Evolutionary conservation across 805 yeast genomes (phyloP), one percentile per base, ranked within the genome.

Genomic region (Starmerella powellii): DNA sequence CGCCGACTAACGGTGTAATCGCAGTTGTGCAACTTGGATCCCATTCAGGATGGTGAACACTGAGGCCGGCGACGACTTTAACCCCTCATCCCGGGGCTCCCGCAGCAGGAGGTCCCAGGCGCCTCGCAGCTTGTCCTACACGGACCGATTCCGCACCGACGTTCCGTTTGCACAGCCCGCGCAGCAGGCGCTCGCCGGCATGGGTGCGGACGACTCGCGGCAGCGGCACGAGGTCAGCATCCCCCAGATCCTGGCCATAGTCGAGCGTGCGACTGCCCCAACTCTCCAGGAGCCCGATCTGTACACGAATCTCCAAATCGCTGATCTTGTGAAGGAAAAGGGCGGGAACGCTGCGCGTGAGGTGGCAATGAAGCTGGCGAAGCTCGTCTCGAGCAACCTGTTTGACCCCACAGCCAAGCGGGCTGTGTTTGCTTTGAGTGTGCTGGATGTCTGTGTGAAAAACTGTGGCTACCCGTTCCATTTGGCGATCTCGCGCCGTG

Each of bases 391-490:
- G 10, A 23, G 26, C 26, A 23, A 23, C 10, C 10, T 23, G 10
- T 23, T 23, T 6, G 26, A 23, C 26, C 71, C 84, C 55, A 91
- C 82, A 52, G 76, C 93, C 1, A 93, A 83, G 56, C 80, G 86
- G 27, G 75, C 87, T 4, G 76, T 80, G 42, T 77, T 87, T 56
- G 95, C 96, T 8, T 63, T 91, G 50, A 73, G 57, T 29, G 53
- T 74, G 38, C 71, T 91, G 47, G 99, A 91, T 58, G 84, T 84
- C 41, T 67, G 91, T 53, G 98, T 91, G 40, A 91, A 91, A 64
- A 91, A 91, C 66, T 91, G 99, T 65, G 98, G 97, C 4, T 91
- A 88, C 61, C 96, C 98, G 6, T 76, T 91, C 64, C 98, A 91
- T 52, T 68, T 91, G 37, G 98, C 91, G 63, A 84, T 91, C 40